These are phyloP conservation scores for sweet orange (Citrus sinensis) DNA, from an alignment of 345 rosid genomes.

Conservation along the genomic window DVS_A1.0 CM039168.1:27592001-27592500, in stretches of 20 bases:
- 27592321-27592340: not conserved
- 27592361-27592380: not conserved
- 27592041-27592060: not conserved
- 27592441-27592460: not conserved
- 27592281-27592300: not conserved
- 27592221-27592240: conserved; percentile 86
- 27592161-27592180: conserved; percentile 58
- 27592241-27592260: conserved; percentile 75
- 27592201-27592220: conserved; percentile 83
- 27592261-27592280: conserved; percentile 57
- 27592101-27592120: conserved; percentile 78
- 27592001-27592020: too few relatives aligned
- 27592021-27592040: too few relatives aligned
- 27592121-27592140: conserved; percentile 75
- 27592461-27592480: not conserved
- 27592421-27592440: not conserved
- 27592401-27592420: not conserved
- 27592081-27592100: conserved; percentile 52
- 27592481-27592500: not conserved
- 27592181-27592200: conserved; percentile 83
- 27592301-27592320: conserved; percentile 1
- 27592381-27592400: not conserved
- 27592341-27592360: not conserved
- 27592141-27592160: conserved; percentile 78
- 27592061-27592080: not conserved